Conservation (phyloP, 179 eudicot species). For the Sideroxylon spinosum region DNA sequence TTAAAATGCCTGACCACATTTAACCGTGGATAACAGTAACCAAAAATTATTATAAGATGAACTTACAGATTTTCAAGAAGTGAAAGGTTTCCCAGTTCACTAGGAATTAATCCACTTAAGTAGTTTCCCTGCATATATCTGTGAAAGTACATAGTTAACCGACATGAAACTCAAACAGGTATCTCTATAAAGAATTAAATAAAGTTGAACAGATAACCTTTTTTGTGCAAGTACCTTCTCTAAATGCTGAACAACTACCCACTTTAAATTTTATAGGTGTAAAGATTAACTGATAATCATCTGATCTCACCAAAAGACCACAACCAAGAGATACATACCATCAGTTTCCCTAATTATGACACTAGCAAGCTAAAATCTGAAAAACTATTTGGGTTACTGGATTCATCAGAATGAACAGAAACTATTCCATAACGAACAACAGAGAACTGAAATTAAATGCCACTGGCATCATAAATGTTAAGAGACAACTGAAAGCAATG, state of each 20-base stretch:
- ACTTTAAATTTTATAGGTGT: background rate
- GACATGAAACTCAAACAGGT: background rate
- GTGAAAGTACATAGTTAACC: conserved; percentile 21
- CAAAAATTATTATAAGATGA: conserved; percentile 1
- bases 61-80: conserved; percentile 81
- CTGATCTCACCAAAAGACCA: background rate
- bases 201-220: background rate
- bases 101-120: conserved; percentile 71
- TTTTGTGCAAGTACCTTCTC: background rate
- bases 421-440: background rate
- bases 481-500: background rate
- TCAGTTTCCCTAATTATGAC: background rate
- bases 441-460: background rate
- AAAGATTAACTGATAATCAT: background rate
- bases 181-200: background rate
- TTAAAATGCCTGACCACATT: background rate
- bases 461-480: background rate
- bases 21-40: conserved; percentile 8
- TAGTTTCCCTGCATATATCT: conserved; percentile 91
- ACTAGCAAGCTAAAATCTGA: background rate
- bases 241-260: background rate
- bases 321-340: background rate
- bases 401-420: background rate
- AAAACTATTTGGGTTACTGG: background rate
- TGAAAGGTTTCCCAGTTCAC: conserved; percentile 73